Evolutionary conservation across 495 filamentous ascomycete genomes (phyloP).

Genomic region (Antarctomyces pellizariae): DNA sequence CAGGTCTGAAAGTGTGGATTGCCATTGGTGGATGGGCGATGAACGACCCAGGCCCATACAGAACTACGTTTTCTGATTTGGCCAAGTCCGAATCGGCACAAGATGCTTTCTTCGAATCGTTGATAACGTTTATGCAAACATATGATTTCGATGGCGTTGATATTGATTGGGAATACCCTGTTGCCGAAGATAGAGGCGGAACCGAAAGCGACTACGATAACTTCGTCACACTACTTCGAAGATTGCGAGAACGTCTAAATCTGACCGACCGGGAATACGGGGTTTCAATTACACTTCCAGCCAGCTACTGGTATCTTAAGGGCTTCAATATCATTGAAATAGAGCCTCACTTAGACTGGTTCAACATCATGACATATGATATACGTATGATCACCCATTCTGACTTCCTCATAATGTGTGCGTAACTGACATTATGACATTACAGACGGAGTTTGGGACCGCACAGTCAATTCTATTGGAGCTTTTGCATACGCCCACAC

Average conservation of each 20-base stretch:
- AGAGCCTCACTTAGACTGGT: conserved; percentile 19
- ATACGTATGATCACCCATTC: conserved; percentile 7
- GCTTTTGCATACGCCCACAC: conserved; percentile 21
- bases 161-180: conserved; percentile 29
- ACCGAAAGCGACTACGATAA: conserved; percentile 17
- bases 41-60: conserved; percentile 15
- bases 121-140: conserved; percentile 19
- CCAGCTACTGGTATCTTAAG: conserved; percentile 29
- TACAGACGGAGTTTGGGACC: conserved; percentile 17
- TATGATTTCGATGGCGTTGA: conserved; percentile 32
- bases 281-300: conserved; percentile 20
- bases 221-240: conserved; percentile 18
- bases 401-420: too few species aligned
- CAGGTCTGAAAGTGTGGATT: conserved; percentile 14
- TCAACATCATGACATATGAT: conserved; percentile 35
- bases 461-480: conserved; percentile 10
- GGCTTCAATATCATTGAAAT: conserved; percentile 21
- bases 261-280: conserved; percentile 9
- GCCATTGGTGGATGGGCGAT: conserved; percentile 21
- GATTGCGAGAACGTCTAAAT: conserved; percentile 1
- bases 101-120: conserved; percentile 16
- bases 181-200: conserved; percentile 21
- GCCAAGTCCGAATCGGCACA: conserved; percentile 11
- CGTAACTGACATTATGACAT: background rate
- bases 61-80: conserved; percentile 17